Base-by-base conservation (phyloP, 805 yeast species). In the Yamadazyma philogaea region DNA sequence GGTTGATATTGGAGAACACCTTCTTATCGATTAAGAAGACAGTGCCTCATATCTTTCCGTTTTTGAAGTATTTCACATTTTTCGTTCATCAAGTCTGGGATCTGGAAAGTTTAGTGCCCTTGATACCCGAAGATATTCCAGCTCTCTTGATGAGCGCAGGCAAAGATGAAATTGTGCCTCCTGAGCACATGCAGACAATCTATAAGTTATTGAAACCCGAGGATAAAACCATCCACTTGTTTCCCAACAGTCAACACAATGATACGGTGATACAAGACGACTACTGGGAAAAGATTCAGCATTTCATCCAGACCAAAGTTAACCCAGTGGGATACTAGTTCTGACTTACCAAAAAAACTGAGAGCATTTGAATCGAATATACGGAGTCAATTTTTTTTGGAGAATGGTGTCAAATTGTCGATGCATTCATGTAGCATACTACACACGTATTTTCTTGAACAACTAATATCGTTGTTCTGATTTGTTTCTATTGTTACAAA, bases 101-200 rank as follows among this genome's bases (percentile, higher is more conserved):
- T 41, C 82, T 90, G 24, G 93, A 88, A 52, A 53, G 57, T 1
- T 70, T 78, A 21, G 79, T 89, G 11, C 59, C 66, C 2, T 54
- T 56, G 16, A 67, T 85, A 11, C 77, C 81, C 5, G 53, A 72
- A 0, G 57, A 68, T 4, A 68, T 84, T 8, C 93, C 96, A 0
- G 70, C 83, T 24, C 66, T 90, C 31, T 78, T 90, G 51, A 57
- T 90, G 32, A 77, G 84, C 48, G 96, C 95, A 0, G 62, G 74
- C 11, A 68, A 72, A 27, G 99, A 91, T 66, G 99, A 91, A 62
- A 81, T 91, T 19, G 96, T 91, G 2, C 97, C 98, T 3, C 96
- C 96, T 0, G 49, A 52, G 1, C 97, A 91, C 56, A 86, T 90
- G 87, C 72, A 73, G 34, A 56, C 55, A 37, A 69, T 89, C 18